Conservation (phyloP, 2,329 filamentous ascomycete genomes). For the Cadophora sp. region DNA sequence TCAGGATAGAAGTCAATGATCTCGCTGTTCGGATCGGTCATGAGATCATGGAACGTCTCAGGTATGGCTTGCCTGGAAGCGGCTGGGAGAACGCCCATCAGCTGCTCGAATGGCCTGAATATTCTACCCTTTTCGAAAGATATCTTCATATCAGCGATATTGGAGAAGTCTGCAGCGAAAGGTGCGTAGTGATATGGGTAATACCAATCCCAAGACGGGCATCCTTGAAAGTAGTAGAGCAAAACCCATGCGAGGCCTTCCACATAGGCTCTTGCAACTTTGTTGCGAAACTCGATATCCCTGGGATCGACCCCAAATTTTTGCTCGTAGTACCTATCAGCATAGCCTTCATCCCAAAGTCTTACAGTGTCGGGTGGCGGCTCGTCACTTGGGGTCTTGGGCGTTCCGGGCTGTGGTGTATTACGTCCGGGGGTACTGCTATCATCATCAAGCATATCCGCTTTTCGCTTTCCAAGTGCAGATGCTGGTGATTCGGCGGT, state of each 20-base stretch:
- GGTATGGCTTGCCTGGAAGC: constrained; percentile 92
- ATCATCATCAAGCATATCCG: constrained; percentile 67
- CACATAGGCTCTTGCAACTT: constrained; percentile 89
- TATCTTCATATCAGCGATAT: constrained; percentile 79
- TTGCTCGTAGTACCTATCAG: constrained; percentile 94
- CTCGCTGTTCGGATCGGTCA: constrained; percentile 85
- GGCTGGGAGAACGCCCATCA: constrained; percentile 97
- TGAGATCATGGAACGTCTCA: constrained; percentile 85
- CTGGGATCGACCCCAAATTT: constrained; percentile 88
- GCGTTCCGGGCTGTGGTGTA: constrained; percentile 58
- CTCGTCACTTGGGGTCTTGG: constrained; percentile 60
- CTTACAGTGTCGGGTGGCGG: constrained; percentile 80
- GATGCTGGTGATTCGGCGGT: constrained; percentile 52
- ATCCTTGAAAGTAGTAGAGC: constrained; percentile 97
- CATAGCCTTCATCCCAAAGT: constrained; percentile 95
- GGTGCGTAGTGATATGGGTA: constrained; percentile 99
- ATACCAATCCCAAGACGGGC: constrained; percentile 99
- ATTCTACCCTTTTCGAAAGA: constrained; percentile 83
- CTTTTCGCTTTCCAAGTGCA: constrained; percentile 77
- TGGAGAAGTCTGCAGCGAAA: constrained; percentile 93
- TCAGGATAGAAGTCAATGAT: constrained; percentile 98
- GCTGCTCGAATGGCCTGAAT: constrained; percentile 92
- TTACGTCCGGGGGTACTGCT: constrained; percentile 64
- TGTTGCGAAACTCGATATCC: constrained; percentile 84
- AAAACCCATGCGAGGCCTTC: constrained; percentile 96